Conservation (phyloP, 2,329 filamentous ascomycete genomes). For the Fonsecaea multimorphosa region DNA sequence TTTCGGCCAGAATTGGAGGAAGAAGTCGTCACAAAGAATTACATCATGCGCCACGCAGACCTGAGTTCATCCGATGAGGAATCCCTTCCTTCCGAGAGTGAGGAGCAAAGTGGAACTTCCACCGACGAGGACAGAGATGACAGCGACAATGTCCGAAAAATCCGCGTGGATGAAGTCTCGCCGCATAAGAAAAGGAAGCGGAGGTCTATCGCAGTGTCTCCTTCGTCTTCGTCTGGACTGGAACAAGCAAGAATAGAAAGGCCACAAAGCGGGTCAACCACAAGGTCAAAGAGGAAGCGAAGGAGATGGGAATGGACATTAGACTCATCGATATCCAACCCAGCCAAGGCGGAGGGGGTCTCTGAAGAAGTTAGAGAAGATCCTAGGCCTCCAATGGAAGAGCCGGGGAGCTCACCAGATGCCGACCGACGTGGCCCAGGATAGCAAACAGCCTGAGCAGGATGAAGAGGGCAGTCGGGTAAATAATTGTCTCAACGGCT, state of each 20-base stretch:
- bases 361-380: background rate
- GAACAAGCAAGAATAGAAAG: conserved; percentile 18
- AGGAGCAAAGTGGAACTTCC: conserved; percentile 21
- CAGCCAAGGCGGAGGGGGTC: background rate
- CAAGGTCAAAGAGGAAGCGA: conserved; percentile 30
- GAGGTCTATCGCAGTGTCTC: conserved; percentile 22
- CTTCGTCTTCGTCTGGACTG: conserved; percentile 7
- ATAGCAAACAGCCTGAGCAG: background rate
- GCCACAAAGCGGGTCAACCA: conserved; percentile 20
- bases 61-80: conserved; percentile 44
- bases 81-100: conserved; percentile 23
- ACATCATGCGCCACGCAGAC: conserved; percentile 63
- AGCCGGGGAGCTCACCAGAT: background rate
- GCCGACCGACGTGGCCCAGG: background rate
- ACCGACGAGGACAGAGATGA: conserved; percentile 12
- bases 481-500: background rate
- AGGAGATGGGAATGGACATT: conserved; percentile 38
- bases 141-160: background rate
- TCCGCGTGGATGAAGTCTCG: conserved; percentile 27
- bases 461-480: background rate
- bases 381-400: background rate
- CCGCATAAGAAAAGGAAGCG: conserved; percentile 29
- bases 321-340: background rate
- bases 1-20: conserved; percentile 64
- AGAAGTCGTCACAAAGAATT: conserved; percentile 63